Evolutionary conservation across 2,329 filamentous ascomycete species (phyloP).

Genomic region (Escovopsis sp.): DNA sequence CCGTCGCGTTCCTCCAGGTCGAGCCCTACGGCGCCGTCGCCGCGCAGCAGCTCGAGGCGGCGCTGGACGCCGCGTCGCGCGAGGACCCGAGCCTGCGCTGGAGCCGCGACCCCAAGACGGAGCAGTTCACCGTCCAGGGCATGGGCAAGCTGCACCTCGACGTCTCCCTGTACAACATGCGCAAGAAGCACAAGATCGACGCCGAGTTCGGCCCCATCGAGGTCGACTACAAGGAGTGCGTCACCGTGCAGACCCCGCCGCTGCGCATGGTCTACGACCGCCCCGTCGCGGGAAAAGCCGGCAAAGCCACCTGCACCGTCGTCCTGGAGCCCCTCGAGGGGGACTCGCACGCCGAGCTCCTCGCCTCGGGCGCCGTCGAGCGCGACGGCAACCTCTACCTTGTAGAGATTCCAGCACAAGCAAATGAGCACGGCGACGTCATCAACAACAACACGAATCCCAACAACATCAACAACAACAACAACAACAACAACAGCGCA

Average conservation of each 20-base stretch:
- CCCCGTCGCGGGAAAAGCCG: constrained; percentile 62
- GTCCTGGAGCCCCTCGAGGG: constrained; percentile 45
- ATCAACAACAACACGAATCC: too few relatives aligned
- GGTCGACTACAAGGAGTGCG: constrained; percentile 84
- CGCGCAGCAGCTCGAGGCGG: constrained; percentile 63
- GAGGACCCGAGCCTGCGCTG: constrained; percentile 90
- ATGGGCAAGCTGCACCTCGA: constrained; percentile 96
- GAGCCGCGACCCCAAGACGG: constrained; percentile 72
- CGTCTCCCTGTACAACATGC: constrained; percentile 74
- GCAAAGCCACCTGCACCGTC: constrained; percentile 62
- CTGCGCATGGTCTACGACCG: constrained; percentile 58
- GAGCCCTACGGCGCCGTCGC: constrained; percentile 66
- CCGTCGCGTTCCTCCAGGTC: constrained; percentile 92
- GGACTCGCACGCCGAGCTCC: constrained; percentile 20
- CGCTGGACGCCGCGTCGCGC: constrained; percentile 61
- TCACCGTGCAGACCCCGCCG: constrained; percentile 40
- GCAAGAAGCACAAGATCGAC: constrained; percentile 79
- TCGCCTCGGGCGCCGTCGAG: constrained; percentile 29
- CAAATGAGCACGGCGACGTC: constrained; percentile 7
- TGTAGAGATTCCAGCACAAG: constrained; percentile 39
- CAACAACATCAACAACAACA: constrained; percentile 33
- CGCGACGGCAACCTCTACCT: constrained; percentile 56
- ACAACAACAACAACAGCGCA: too few relatives aligned
- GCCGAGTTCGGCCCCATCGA: constrained; percentile 80
- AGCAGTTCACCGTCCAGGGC: constrained; percentile 82